A percentile compares a stretch with the other conserved stretches of the same genome.
These are phyloP conservation scores for Thalassiosira oceanica DNA, from an alignment of 352 stramenopile species.

Conservation along the genomic window DNA sequence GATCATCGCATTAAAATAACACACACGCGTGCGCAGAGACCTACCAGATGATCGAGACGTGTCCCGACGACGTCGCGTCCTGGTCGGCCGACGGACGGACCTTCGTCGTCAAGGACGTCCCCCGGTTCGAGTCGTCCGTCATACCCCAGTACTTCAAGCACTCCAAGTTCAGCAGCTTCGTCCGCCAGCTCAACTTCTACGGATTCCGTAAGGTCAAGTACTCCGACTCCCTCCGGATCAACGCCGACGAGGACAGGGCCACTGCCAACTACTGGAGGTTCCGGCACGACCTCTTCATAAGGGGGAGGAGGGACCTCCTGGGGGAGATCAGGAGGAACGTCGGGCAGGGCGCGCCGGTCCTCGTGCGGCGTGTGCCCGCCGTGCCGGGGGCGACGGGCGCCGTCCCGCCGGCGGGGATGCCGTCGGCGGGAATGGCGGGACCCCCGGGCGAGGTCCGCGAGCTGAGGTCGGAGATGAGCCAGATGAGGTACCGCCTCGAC, in stretches of 20 bases:
- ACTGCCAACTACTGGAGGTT: constrained; percentile 77
- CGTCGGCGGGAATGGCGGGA: neutral
- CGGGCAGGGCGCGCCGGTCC: neutral
- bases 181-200: constrained; percentile 87
- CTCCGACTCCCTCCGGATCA: constrained; percentile 61
- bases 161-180: constrained; percentile 81
- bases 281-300: constrained; percentile 65
- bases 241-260: constrained; percentile 59
- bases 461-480: constrained; percentile 60
- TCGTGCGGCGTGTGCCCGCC: too few species aligned
- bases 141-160: constrained; percentile 77
- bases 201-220: constrained; percentile 81
- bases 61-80: constrained; percentile 27
- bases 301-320: constrained; percentile 58
- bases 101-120: constrained; percentile 76
- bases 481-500: constrained; percentile 61
- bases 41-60: constrained; percentile 79
- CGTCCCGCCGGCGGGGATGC: neutral
- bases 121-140: constrained; percentile 61
- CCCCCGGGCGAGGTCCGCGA: constrained; percentile 15
- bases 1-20: too few species aligned
- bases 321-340: constrained; percentile 71
- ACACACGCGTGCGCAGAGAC: constrained; percentile 62
- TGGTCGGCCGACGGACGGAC: constrained; percentile 67
- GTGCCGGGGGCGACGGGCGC: neutral